phyloP scores from a whole-genome alignment of 345 rosid genomes.

The Leavenworthia alabamica region DNA sequence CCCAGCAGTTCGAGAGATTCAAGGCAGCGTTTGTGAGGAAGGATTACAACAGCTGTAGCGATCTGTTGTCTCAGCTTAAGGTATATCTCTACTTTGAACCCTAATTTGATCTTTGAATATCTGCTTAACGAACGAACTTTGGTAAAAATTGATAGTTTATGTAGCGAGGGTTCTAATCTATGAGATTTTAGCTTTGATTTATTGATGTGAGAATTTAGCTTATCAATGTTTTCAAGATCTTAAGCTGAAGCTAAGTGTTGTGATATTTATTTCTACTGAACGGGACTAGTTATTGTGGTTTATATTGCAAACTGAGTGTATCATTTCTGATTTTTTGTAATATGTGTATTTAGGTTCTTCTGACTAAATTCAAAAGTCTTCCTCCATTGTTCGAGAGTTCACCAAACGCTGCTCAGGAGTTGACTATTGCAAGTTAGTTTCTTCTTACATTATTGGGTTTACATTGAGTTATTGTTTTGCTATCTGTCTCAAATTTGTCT shows the following conservation, averaged over 20 bases:
- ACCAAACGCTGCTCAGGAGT: constrained; percentile 55
- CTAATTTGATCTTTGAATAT: too few species aligned
- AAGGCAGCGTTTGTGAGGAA: constrained; percentile 73
- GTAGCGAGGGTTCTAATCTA: not conserved
- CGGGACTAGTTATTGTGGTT: too few species aligned
- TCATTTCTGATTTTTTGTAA: not conserved
- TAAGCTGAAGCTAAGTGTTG: too few species aligned
- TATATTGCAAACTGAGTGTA: not conserved
- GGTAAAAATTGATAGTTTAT: too few species aligned
- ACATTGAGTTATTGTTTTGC: too few species aligned
- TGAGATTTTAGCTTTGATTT: not conserved
- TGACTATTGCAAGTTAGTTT: constrained; percentile 72
- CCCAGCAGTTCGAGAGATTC: constrained; percentile 76
- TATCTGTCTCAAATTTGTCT: too few species aligned
- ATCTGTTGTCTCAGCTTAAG: constrained; percentile 77
- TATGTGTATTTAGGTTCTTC: constrained; percentile 53
- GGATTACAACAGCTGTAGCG: constrained; percentile 48
- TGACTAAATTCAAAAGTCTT: constrained; percentile 69
- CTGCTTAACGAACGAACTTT: too few species aligned
- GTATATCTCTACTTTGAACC: too few species aligned
- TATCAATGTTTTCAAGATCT: too few species aligned
- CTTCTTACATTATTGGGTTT: too few species aligned
- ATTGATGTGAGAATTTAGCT: too few species aligned
- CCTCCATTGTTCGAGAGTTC: constrained; percentile 84
- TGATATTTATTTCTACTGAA: too few species aligned